phyloP scores from a whole-genome alignment of 176 grass and related monocot genomes.

The Eragrostis curvula region DNA sequence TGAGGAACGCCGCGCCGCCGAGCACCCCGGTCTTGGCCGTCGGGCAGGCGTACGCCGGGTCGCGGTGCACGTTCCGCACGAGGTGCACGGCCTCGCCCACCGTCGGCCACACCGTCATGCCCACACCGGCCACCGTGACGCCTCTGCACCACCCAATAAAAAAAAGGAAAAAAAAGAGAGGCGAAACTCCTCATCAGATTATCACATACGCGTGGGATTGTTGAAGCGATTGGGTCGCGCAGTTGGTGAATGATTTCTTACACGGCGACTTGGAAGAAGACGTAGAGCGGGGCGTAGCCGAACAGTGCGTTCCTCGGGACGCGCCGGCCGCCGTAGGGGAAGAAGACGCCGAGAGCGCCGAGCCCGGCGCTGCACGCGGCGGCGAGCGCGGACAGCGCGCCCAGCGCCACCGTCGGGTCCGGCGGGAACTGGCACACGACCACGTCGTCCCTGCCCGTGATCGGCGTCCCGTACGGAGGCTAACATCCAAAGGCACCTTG shows the following conservation, averaged over 20 bases:
- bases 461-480: constrained; percentile 55
- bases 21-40: constrained; percentile 67
- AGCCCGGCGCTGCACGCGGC: constrained; percentile 24
- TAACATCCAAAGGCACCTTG: neutral
- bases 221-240: neutral
- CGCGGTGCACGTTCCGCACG: constrained; percentile 48
- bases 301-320: constrained; percentile 48
- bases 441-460: constrained; percentile 40
- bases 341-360: constrained; percentile 54
- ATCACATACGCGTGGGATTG: neutral
- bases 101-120: constrained; percentile 54
- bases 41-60: constrained; percentile 40
- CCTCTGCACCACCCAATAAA: constrained; percentile 29
- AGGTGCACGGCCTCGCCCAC: constrained; percentile 49
- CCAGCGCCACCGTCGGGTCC: constrained; percentile 47
- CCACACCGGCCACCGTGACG: constrained; percentile 36
- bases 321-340: constrained; percentile 47
- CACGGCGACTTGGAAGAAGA: constrained; percentile 61
- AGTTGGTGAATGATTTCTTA: constrained; percentile 24
- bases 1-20: constrained; percentile 58
- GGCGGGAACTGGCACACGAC: constrained; percentile 60
- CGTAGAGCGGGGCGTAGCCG: constrained; percentile 40
- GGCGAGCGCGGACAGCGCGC: constrained; percentile 37
- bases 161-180: neutral
- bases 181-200: neutral